Base-by-base conservation (phyloP, 495 filamentous ascomycete species). In the Aspergillus indologenus region DNA sequence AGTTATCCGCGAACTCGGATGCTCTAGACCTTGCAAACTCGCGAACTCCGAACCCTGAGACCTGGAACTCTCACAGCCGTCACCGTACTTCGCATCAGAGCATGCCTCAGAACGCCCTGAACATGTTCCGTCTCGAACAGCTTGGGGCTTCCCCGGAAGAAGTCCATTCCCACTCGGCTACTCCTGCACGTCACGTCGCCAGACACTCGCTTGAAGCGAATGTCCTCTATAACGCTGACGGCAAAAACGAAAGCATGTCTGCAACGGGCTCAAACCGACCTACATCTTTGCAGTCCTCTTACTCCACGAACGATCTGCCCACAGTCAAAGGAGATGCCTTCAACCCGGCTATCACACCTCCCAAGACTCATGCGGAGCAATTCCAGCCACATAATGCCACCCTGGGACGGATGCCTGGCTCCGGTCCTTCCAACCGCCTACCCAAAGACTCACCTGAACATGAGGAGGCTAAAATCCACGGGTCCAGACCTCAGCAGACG, bases 301-400 rank as follows among this genome's bases (percentile, higher is more conserved):
- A 90, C 73, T 97, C 94, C 2, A 87, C 91, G 20, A 90, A 87
- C 68, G 94, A 97, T 65, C 76, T 97, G 5, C 89, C 93, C n/a
- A 96, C 92, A 1, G 77, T 91, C 62, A 94, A 92, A 79, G 85
- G 74, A 26, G 76, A 78, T 68, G 69, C 73, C 42, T 65, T 71
- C 67, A 74, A 75, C 48, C 67, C 73, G 65, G 78, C 83, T 43
- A 84, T 88, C 58, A 77, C 80, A 3, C 75, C 79, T 18, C 72
- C 78, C 3, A 88, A 86, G 61, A 83, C 85, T 9, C 78, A 84
- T 61, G 85, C 88, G 34, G 87, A 94, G 68, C 85, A 90, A 67
- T 82, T 92, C 58, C 89, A 92, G 56, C 89, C 92, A 54, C 90
- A 92, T 73, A 92, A 91, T 66, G 85, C 85, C 6, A 91, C 80